Percentiles rank a stretch among this genome's conserved stretches.
Evolutionary conservation across 106 monocot genomes (phyloP).

Genomic region (Hemerocallis citrina): DNA sequence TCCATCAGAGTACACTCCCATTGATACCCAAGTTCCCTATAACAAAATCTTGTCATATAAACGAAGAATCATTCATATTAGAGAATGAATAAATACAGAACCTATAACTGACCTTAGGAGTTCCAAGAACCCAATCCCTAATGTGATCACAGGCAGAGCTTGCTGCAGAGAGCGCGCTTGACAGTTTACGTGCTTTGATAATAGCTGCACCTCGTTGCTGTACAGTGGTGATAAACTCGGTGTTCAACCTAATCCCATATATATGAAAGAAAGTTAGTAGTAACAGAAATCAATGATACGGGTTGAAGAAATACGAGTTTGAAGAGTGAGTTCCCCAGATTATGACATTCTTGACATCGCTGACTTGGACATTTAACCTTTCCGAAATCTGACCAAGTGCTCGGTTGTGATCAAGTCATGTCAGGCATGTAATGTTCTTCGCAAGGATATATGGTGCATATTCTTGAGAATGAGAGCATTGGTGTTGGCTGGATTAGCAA

Average conservation of each 20-base stretch:
- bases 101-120: conserved; percentile 66
- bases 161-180: conserved; percentile 87
- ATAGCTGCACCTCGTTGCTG: conserved; percentile 92
- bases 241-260: conserved; percentile 37
- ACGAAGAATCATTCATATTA: background rate
- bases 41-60: background rate
- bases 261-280: too few relatives aligned
- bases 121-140: conserved; percentile 87
- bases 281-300: background rate
- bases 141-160: conserved; percentile 90
- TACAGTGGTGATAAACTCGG: conserved; percentile 66
- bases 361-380: conserved; percentile 54
- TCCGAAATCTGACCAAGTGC: conserved; percentile 83
- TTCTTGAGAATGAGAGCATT: conserved; percentile 86
- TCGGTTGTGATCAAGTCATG: conserved; percentile 83
- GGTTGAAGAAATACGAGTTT: conserved; percentile 19
- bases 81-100: background rate
- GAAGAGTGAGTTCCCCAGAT: conserved; percentile 70
- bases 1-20: conserved; percentile 95
- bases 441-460: conserved; percentile 75
- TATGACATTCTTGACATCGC: conserved; percentile 56
- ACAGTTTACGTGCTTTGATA: conserved; percentile 73
- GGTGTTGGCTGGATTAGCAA: conserved; percentile 89
- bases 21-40: conserved; percentile 87
- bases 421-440: conserved; percentile 85